phyloP scores from a whole-genome alignment of 371 early-diverging fungal genomes.

The Circinella umbellata region DNA sequence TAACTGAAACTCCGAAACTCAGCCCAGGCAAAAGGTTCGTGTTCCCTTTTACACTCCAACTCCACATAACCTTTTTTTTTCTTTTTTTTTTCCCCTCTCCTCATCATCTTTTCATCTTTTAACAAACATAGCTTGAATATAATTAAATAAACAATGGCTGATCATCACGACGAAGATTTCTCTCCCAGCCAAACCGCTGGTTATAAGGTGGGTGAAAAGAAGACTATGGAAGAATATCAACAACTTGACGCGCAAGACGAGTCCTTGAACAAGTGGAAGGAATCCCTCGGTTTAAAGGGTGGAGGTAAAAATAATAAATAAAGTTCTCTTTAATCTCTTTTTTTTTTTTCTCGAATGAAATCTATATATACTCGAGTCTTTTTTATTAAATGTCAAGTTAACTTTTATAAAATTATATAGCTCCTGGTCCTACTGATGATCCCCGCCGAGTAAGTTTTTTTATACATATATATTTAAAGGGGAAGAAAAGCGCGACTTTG shows the following conservation, averaged over 20 bases:
- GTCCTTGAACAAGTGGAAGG: conserved; percentile 95
- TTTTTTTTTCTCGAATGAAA: background rate
- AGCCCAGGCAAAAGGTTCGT: background rate
- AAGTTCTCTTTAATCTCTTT: background rate
- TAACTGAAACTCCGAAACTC: background rate
- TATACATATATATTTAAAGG: background rate
- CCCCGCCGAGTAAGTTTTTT: conserved; percentile 62
- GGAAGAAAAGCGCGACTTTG: background rate
- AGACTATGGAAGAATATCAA: conserved; percentile 85
- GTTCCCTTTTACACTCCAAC: too few relatives aligned
- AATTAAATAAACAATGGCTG: conserved; percentile 33
- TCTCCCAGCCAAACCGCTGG: conserved; percentile 79
- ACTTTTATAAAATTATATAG: too few relatives aligned
- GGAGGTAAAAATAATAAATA: conserved; percentile 40
- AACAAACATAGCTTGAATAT: background rate
- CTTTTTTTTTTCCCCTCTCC: background rate
- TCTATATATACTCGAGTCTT: background rate
- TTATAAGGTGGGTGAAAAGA: conserved; percentile 88
- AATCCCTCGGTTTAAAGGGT: conserved; percentile 82
- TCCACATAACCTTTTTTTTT: background rate
- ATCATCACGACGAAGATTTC: conserved; percentile 76
- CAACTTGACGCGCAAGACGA: conserved; percentile 91
- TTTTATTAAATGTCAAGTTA: conserved; percentile 17
- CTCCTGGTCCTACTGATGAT: conserved; percentile 61
- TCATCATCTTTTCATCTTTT: conserved; percentile 2